These are phyloP conservation scores for Saccharomyces eubayanus DNA, from an alignment of 805 yeast genomes.

Conservation along the genomic window DNA sequence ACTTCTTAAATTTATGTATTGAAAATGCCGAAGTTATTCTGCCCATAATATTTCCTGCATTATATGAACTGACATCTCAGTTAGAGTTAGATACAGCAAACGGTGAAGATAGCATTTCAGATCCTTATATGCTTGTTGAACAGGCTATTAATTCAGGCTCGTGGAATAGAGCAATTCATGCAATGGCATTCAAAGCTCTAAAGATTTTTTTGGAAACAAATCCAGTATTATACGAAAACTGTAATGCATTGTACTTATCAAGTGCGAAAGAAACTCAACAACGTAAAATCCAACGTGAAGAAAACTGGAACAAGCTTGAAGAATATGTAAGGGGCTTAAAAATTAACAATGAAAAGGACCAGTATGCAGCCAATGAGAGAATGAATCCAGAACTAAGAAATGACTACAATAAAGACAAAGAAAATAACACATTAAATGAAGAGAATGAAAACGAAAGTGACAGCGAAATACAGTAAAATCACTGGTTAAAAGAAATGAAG, in stretches of 20 bases:
- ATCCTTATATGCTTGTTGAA: slow-evolving; percentile 32
- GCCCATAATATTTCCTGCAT: slow-evolving; percentile 84
- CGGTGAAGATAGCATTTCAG: slow-evolving; percentile 24
- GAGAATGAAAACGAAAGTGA: background rate
- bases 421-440: background rate
- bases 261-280: slow-evolving; percentile 65
- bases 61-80: slow-evolving; percentile 70
- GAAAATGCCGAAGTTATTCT: slow-evolving; percentile 88
- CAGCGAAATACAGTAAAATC: background rate
- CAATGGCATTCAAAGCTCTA: slow-evolving; percentile 82
- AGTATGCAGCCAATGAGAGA: background rate
- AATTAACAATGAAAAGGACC: slow-evolving; percentile 9
- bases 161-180: slow-evolving; percentile 92
- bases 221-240: slow-evolving; percentile 83
- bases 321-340: slow-evolving; percentile 40
- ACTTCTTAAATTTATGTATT: slow-evolving; percentile 79
- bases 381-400: background rate
- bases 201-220: slow-evolving; percentile 89
- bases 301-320: slow-evolving; percentile 66
- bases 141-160: slow-evolving; percentile 45
- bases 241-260: slow-evolving; percentile 80
- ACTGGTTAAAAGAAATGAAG: background rate
- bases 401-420: background rate
- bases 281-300: slow-evolving; percentile 51
- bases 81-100: slow-evolving; percentile 26